Evolutionary conservation across 257 asterid species (phyloP).

Genomic region (Solanum etuberosum): DNA sequence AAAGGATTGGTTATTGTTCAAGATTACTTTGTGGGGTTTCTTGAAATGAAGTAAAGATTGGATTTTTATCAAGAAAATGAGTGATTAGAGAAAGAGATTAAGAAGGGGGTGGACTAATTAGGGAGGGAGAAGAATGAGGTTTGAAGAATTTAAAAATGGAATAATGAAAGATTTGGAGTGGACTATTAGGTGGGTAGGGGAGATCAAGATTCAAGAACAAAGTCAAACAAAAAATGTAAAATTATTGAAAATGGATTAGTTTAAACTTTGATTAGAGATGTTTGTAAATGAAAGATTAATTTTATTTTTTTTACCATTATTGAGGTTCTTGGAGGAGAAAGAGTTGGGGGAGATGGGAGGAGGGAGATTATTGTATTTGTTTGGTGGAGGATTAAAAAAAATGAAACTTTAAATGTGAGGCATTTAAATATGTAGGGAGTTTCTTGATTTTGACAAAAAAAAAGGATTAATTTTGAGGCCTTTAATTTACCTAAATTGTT

Average conservation of each 20-base stretch:
- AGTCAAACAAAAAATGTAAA: constrained; percentile 24
- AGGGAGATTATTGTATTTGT: background rate
- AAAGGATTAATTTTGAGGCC: background rate
- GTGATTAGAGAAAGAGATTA: constrained; percentile 10
- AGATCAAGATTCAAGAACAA: background rate
- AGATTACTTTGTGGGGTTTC: constrained; percentile 11
- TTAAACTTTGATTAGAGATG: background rate
- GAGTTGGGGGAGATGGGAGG: background rate
- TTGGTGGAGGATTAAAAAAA: background rate
- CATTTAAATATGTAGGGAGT: background rate
- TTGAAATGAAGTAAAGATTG: background rate
- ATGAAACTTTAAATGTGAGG: background rate
- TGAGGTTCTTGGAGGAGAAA: background rate
- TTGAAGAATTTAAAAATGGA: constrained; percentile 24
- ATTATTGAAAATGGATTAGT: constrained; percentile 9
- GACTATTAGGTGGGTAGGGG: constrained; percentile 11
- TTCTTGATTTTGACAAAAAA: background rate
- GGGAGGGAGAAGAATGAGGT: constrained; percentile 26
- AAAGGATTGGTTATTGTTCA: constrained; percentile 12
- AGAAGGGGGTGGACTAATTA: background rate
- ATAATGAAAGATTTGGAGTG: constrained; percentile 26
- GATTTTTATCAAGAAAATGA: constrained; percentile 12
- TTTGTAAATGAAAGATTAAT: background rate
- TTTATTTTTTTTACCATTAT: background rate
- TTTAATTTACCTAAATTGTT: background rate